A percentile compares a stretch with the other conserved stretches of the same genome.
These are phyloP conservation scores for Dactylorhiza incarnata DNA, from an alignment of 106 monocot genomes.

Conservation along the genomic window DNA sequence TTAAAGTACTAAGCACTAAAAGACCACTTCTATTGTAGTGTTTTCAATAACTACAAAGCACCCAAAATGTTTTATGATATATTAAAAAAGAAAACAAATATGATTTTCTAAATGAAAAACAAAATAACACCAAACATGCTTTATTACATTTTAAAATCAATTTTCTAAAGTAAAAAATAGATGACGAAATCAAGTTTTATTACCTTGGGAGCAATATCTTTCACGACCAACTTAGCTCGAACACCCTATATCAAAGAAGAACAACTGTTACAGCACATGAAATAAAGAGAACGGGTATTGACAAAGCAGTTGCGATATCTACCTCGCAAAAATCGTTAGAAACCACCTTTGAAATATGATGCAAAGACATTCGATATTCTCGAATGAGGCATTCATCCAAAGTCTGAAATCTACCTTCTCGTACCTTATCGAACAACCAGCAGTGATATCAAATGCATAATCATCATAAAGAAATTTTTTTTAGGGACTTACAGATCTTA, in stretches of 20 bases:
- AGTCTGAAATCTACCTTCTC: conserved; percentile 89
- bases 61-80: too few relatives aligned
- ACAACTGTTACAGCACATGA: neutral
- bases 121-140: neutral
- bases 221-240: conserved; percentile 67
- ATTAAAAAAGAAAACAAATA: neutral
- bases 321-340: conserved; percentile 82
- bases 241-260: conserved; percentile 49
- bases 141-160: neutral
- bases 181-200: neutral
- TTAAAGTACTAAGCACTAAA: too few relatives aligned
- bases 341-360: conserved; percentile 59
- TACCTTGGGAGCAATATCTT: conserved; percentile 88
- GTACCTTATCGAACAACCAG: conserved; percentile 41
- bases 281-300: neutral
- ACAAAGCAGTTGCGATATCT: neutral
- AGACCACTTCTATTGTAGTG: too few relatives aligned
- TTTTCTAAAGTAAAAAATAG: neutral
- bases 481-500: conserved; percentile 66
- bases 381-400: conserved; percentile 86
- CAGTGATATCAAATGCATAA: neutral
- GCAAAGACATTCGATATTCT: conserved; percentile 86
- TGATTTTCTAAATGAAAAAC: neutral
- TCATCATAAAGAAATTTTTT: neutral
- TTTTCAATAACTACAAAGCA: too few relatives aligned